Base-by-base conservation (phyloP, 805 yeast species). In the Schwanniomyces sp. region DNA sequence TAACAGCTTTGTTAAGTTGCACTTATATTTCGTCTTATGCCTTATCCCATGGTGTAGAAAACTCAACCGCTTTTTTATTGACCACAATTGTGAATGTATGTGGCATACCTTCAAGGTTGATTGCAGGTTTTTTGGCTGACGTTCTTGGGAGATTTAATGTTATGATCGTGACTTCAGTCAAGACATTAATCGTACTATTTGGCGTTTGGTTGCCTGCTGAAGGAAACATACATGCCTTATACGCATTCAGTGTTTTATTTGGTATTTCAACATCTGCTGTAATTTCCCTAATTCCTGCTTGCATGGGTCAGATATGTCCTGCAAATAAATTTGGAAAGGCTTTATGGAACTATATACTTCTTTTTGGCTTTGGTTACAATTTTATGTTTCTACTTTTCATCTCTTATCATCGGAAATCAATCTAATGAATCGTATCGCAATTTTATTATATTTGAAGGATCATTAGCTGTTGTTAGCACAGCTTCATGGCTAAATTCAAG, bases 241-340 rank as follows among this genome's bases (percentile, higher is more conserved):
- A 55, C 61, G 76, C 74, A 1, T 82, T 79, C 51, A 64, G 80
- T 11, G 71, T 66, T 1, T 52, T 78, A 4, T 82, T 76, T 58
- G 88, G 88, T 0, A 75, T 82, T 48, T 67, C 76, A 41, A 72
- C 84, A 4, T 80, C 85, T 4, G 75, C 86, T 0, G 77, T 81
- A 3, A 66, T 82, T 41, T 75, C 86, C 3, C 57, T 82, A 40
- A 76, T 82, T 12, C 86, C 87, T 1, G 82, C 79, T 2, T 79
- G 86, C 54, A 69, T 80, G 30, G 85, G 84, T 0, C 82, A 79
- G 44, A 79, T 84, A 30, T 79, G 85, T 14, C 74, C 77, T 45
- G 74, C 79, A 1, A 76, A 75, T 39, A 76, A 73, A 51, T 80
- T 80, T 57, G 85, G 85, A 7, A 75, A 75, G 53, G 70, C n/a